phyloP scores from a whole-genome alignment of 495 filamentous ascomycete species.

The Staphylotrichum longicolle region DNA sequence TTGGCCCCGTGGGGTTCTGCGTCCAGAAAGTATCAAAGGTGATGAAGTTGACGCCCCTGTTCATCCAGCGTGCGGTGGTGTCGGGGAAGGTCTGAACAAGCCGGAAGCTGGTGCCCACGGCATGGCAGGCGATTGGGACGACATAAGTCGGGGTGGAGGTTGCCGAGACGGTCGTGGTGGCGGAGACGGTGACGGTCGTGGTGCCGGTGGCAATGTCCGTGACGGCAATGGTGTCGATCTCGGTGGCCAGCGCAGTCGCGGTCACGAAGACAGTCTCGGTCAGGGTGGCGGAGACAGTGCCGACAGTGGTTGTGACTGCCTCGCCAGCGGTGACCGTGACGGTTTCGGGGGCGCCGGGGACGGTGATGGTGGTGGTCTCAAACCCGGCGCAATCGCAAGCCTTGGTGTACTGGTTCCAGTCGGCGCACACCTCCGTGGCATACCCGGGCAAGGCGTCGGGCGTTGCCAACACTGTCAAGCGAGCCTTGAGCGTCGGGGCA shows the following conservation, averaged over 20 bases:
- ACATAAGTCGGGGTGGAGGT: conserved; percentile 9
- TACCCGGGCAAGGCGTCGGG: background rate
- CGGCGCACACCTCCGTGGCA: background rate
- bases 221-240: background rate
- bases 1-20: background rate
- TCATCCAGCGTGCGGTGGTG: conserved; percentile 12
- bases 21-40: background rate
- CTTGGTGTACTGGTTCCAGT: background rate
- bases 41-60: background rate
- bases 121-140: conserved; percentile 3
- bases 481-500: background rate
- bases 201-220: conserved; percentile 8
- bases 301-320: conserved; percentile 9
- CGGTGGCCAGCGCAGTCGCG: background rate
- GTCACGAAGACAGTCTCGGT: conserved; percentile 11
- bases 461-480: background rate
- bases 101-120: background rate
- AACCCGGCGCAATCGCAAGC: background rate
- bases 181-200: background rate
- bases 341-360: background rate
- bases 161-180: background rate
- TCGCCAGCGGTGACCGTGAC: conserved; percentile 1
- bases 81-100: background rate
- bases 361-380: conserved; percentile 11
- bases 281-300: conserved; percentile 6